phyloP scores from a whole-genome alignment of 139 green algal genomes.

The Chlamydomonas schloesseri region DNA sequence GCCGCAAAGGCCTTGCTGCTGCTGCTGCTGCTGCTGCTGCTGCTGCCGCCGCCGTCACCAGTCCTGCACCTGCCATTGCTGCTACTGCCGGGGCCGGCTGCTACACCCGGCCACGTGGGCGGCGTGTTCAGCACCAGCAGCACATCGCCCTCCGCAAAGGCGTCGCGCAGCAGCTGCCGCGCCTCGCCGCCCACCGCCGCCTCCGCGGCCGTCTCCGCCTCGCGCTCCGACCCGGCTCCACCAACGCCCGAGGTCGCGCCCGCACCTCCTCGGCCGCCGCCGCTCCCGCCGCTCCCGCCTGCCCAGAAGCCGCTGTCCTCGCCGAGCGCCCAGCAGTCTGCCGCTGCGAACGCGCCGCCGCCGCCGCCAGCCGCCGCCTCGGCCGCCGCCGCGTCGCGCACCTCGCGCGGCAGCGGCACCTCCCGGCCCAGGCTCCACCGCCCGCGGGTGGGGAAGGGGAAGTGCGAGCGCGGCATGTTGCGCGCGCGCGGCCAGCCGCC shows the following conservation, averaged over 20 bases:
- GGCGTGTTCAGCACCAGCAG: conserved; percentile 46
- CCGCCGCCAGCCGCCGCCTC: not conserved
- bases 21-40: not conserved
- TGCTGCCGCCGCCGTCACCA: not conserved
- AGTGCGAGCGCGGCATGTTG: conserved; percentile 43
- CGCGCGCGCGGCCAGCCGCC: not conserved
- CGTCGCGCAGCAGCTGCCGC: conserved; percentile 22
- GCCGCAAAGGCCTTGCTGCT: conserved; percentile 17
- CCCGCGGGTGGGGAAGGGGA: conserved; percentile 42
- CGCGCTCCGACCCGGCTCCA: not conserved
- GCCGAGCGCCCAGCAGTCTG: conserved; percentile 34
- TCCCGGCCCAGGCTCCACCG: conserved; percentile 44
- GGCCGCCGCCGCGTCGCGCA: not conserved
- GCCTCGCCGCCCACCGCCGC: not conserved
- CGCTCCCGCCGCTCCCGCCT: not conserved
- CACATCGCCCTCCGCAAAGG: conserved; percentile 48
- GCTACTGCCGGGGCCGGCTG: too few species aligned
- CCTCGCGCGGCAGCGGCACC: not conserved
- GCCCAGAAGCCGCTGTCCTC: conserved; percentile 42
- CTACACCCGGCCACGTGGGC: conserved; percentile 20
- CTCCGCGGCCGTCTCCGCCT: not conserved
- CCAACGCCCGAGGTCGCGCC: too few species aligned
- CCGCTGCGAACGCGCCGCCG: not conserved
- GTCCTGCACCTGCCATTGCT: not conserved
- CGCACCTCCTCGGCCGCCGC: not conserved